Evolutionary conservation across 129 eudicot species (phyloP), one percentile per base, ranked within the genome.

Genomic region (Erigeron canadensis): DNA sequence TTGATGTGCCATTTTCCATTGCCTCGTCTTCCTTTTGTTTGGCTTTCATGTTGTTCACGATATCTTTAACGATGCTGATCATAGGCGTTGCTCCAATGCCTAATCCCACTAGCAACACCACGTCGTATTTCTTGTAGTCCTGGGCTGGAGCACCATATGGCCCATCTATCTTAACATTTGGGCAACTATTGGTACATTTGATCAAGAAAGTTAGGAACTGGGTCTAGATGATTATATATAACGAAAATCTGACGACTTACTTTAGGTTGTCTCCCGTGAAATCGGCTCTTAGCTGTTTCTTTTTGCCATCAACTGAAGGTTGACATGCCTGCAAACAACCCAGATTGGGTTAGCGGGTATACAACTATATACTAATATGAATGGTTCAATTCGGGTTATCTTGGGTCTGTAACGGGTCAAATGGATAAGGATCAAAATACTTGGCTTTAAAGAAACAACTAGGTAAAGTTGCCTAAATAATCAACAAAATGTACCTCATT

Each of bases 11-110:
- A 58, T 74, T 81, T 54, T 84, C 90, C 53, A 80, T 63, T 13
- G 81, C 72, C 48, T 41, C 39, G n/a, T 73, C 86, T 60, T 79
- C 83, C 13, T 82, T 84, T 45, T 85, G 81, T 68, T 40, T 70
- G 37, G 83, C 80, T 40, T 83, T 85, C 66, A 85, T 83, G 85
- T 83, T 90, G 72, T 85, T 83, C 41, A 70, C 73, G 8, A 90
- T 87, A 84, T 90, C 96, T 75, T 90, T 90, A 12, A 90, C 85
- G 7, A 90, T 84, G 45, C 96, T 89, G 63, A 89, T 89, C 90
- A 89, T 86, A 5, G 96, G 96, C 4, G 96, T 89, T 28, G 96
- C 96, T 44, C 96, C 96, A 2, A 86, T 90, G 12, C 96, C 94
- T 22, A 90, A 77, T 5, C 96, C 96, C 10, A 90, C 86, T 65